Base-by-base conservation (phyloP, 2,329 filamentous ascomycete species). In the Xenoacremonium recifei region DNA sequence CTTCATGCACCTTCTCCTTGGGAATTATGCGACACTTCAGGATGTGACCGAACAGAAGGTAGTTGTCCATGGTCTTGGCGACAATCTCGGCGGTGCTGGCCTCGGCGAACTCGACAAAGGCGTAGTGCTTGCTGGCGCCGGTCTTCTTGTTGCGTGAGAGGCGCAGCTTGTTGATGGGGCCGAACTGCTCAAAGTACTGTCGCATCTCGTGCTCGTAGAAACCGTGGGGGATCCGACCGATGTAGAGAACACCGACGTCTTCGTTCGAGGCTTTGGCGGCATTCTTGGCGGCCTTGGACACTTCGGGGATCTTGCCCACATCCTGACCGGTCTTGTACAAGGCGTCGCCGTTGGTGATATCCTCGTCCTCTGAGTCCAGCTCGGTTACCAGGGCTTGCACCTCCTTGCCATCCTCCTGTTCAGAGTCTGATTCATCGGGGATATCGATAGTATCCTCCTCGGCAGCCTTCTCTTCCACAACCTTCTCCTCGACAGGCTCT, bases 201-300 rank as follows among this genome's bases (percentile, higher is more conserved):
- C 82, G 83, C 86, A 99, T 95, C 70, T 97, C 87, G 59, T 90
- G 81, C 71, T 99, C 93, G 76, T 92, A 97, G 80, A 99, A 99
- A 70, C 93, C 71, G 69, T 93, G 89, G 29, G 91, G 91, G 46
- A 96, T 85, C 51, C 90, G 89, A 62, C 89, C 90, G 58, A 99
- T 77, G 69, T 96, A 97, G 60, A 97, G 77, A 30, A 93, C 84
- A 35, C 91, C 92, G 2, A 87, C 80, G 38, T 79, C 76, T 35
- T 76, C 73, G 42, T 71, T 70, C 16, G 59, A 59, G 20, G 54
- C 57, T 53, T 68, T 63, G 19, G 69, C 65, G 17, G 72, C 68
- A 54, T 73, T 70, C 49, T 66, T 58, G 9, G 69, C 52, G 35
- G 71, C 69, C 51, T 70, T 69, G 44, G 74, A 67, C 16, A 70